Base-by-base conservation (phyloP, 108 stramenopile species). In the Cyclotella baltica region DNA sequence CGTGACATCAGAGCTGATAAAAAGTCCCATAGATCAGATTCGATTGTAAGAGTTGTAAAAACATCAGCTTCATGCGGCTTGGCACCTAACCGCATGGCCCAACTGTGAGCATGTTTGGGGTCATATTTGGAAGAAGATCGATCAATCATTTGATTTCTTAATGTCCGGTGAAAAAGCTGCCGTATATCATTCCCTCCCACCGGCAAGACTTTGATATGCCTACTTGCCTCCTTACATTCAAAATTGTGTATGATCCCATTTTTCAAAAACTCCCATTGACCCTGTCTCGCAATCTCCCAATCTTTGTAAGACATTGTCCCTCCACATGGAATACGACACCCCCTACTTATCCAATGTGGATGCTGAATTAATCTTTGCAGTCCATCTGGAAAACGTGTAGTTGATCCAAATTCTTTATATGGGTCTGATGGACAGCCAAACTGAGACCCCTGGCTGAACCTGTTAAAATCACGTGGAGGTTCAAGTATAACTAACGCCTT, bases 401-500 rank as follows among this genome's bases (percentile, higher is more conserved):
- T 73, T 48, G 10, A 65, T 55, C 31, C 46, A 33, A 27, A 46
- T 5, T 71, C 70, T 27, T 57, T 37, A 23, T 50, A 77, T 13
- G 67, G 35, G 20, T 72, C 64, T 6, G 33, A 13, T 0, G 73
- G 80, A 57, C 80, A 80, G 30, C 80, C 73, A 16, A 80, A 80
- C 27, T 80, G 80, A 31, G 53, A 57, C 4, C 68, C 68, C n/a
- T 43, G 34, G 9, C 59, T 27, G 47, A 68, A 67, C 11, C 3
- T 16, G 28, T 43, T 66, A 20, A 59, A 16, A 30, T 68, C 59
- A n/a, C 53, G 43, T 0, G 53, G 62, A 1, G 68, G 34, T 31
- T 81, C 80, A 0, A 81, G 69, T 35, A 81, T 29, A 2, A 81
- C 69, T 68, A 81, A 47, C 51, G 73, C 74, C 23, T 75, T 75